phyloP scores from a whole-genome alignment of 1,139 yeast genomes.

The Saccharomyces pastorianus region DNA sequence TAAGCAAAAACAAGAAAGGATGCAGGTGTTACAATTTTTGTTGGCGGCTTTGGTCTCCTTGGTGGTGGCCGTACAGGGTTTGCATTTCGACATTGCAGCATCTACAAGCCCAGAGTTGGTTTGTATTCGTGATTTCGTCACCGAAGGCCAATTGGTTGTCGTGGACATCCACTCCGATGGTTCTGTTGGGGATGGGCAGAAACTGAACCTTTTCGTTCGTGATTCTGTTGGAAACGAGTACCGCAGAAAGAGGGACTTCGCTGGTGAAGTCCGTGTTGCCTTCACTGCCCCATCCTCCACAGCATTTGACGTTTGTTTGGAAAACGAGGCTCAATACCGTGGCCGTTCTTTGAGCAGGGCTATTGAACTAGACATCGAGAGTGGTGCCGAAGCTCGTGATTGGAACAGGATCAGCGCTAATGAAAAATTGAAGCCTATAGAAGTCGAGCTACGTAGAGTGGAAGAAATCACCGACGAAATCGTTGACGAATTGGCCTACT shows the following conservation, averaged over 20 bases:
- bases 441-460: constrained; percentile 75
- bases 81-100: constrained; percentile 35
- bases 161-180: constrained; percentile 72
- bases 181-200: constrained; percentile 75
- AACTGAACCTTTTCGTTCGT: constrained; percentile 50
- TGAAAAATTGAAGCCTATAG: constrained; percentile 88
- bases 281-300: constrained; percentile 79
- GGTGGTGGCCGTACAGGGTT: constrained; percentile 3
- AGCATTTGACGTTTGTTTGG: constrained; percentile 86
- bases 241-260: constrained; percentile 55
- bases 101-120: constrained; percentile 39
- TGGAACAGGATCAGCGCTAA: constrained; percentile 93
- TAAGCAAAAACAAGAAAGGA: background rate
- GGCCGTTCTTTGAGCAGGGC: constrained; percentile 45
- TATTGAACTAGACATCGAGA: constrained; percentile 83
- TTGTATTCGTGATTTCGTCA: constrained; percentile 86
- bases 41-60: constrained; percentile 2
- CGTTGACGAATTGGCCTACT: constrained; percentile 66
- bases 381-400: constrained; percentile 95
- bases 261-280: constrained; percentile 61
- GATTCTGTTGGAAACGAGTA: constrained; percentile 67
- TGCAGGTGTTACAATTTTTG: background rate
- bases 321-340: constrained; percentile 46
- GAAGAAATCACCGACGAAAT: constrained; percentile 81
- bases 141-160: constrained; percentile 76